A percentile compares a stretch with the other conserved stretches of the same genome.
phyloP scores from a whole-genome alignment of 768 basidiomycete genomes.

The Podaxis sp. region DNA sequence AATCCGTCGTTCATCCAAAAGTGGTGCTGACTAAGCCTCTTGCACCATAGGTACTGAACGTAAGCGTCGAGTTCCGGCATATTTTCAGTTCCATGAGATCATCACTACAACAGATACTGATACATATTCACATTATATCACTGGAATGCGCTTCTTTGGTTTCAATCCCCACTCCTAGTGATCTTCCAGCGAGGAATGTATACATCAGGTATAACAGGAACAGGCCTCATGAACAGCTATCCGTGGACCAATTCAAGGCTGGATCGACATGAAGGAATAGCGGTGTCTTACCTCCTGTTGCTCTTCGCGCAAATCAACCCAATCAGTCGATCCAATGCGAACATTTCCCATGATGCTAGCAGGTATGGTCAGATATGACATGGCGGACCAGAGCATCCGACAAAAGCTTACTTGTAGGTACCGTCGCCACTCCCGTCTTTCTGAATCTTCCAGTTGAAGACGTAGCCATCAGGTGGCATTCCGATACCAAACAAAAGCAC shows the following conservation, averaged over 20 bases:
- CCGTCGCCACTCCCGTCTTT: not conserved
- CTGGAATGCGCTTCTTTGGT: not conserved
- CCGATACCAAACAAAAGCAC: not conserved
- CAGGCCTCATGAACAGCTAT: not conserved
- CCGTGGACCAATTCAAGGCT: not conserved
- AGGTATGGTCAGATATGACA: not conserved
- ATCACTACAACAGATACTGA: no score
- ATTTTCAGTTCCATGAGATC: slow-evolving; percentile 72
- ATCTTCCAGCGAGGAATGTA: not conserved
- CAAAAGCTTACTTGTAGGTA: not conserved
- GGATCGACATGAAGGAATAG: not conserved
- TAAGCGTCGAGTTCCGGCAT: slow-evolving; percentile 68
- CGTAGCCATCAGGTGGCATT: not conserved
- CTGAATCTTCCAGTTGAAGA: not conserved
- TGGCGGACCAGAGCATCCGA: not conserved
- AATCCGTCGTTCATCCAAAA: no score
- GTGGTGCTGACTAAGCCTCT: no score
- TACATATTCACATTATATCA: not conserved
- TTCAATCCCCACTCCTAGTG: not conserved
- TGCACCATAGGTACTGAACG: slow-evolving; percentile 68
- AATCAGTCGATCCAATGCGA: not conserved
- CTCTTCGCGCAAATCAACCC: not conserved
- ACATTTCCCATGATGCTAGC: not conserved
- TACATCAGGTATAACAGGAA: not conserved
- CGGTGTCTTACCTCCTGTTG: not conserved